phyloP scores from a whole-genome alignment of 2,329 filamentous ascomycete species.

The Calonectria naviculata region DNA sequence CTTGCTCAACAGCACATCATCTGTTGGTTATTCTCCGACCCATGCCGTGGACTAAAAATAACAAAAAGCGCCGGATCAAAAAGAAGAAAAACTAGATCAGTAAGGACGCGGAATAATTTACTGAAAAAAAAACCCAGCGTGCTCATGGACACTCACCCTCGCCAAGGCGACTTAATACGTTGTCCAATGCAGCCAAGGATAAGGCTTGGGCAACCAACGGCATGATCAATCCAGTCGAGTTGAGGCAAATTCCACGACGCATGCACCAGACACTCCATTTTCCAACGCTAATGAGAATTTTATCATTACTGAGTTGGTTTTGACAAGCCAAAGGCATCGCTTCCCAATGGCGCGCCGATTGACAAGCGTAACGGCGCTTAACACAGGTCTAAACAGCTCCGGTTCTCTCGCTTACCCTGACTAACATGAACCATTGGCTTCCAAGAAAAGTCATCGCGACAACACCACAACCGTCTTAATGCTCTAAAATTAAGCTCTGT shows the following conservation, averaged over 20 bases:
- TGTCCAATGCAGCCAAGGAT: not conserved
- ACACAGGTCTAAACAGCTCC: slow-evolving; percentile 1
- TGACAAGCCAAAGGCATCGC: not conserved
- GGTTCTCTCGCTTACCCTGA: slow-evolving; percentile 12
- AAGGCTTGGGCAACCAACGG: not conserved
- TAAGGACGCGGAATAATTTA: not conserved
- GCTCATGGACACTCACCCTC: not conserved
- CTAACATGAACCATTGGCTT: slow-evolving; percentile 27
- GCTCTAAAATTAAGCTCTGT: not conserved
- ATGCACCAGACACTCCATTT: not conserved
- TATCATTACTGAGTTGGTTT: not conserved
- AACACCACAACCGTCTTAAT: not conserved
- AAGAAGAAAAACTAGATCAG: not conserved
- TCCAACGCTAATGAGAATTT: not conserved
- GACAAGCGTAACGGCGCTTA: slow-evolving; percentile 28
- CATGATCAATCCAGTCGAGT: not conserved
- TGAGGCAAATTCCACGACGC: not conserved
- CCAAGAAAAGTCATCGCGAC: not conserved
- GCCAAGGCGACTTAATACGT: not conserved
- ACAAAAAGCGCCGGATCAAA: not conserved
- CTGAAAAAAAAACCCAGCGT: not conserved
- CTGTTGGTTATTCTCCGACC: slow-evolving; percentile 24
- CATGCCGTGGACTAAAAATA: slow-evolving; percentile 2
- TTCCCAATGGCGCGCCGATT: not conserved
- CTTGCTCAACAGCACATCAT: slow-evolving; percentile 16